Conservation (phyloP, 1,284 basidiomycete genomes). For the Leucocoprinus gongylophorus region DNA sequence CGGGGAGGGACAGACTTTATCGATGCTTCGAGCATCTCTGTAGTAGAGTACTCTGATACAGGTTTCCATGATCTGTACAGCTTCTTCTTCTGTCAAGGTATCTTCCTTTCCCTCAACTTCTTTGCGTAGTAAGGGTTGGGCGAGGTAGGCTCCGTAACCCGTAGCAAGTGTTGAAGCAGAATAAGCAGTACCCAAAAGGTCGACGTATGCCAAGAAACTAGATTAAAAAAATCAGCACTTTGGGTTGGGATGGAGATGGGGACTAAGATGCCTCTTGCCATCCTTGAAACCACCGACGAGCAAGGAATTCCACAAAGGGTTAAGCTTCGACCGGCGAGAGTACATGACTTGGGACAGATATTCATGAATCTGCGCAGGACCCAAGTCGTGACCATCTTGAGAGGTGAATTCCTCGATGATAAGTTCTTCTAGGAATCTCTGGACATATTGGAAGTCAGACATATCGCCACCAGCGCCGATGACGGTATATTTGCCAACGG, state of each 20-base stretch:
- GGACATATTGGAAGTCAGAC: conserved; percentile 96
- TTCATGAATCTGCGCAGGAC: conserved; percentile 90
- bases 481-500: conserved; percentile 80
- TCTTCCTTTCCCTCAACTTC: conserved; percentile 83
- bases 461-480: conserved; percentile 95
- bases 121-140: conserved; percentile 87
- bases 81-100: conserved; percentile 73
- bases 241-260: not conserved
- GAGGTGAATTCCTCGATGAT: conserved; percentile 75
- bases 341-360: conserved; percentile 94
- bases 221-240: not conserved
- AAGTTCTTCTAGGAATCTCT: conserved; percentile 68
- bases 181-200: conserved; percentile 96
- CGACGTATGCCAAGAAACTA: conserved; percentile 92
- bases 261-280: conserved; percentile 52
- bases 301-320: conserved; percentile 95
- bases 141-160: conserved; percentile 93
- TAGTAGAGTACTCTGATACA: conserved; percentile 96
- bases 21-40: conserved; percentile 91
- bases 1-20: conserved; percentile 62
- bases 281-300: conserved; percentile 90
- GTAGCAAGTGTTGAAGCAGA: conserved; percentile 93
- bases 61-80: conserved; percentile 73
- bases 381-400: conserved; percentile 80
- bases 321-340: conserved; percentile 76